Evolutionary conservation across 805 yeast genomes (phyloP), one percentile per base, ranked within the genome.

Genomic region (Alloascoidea hylecoeti): DNA sequence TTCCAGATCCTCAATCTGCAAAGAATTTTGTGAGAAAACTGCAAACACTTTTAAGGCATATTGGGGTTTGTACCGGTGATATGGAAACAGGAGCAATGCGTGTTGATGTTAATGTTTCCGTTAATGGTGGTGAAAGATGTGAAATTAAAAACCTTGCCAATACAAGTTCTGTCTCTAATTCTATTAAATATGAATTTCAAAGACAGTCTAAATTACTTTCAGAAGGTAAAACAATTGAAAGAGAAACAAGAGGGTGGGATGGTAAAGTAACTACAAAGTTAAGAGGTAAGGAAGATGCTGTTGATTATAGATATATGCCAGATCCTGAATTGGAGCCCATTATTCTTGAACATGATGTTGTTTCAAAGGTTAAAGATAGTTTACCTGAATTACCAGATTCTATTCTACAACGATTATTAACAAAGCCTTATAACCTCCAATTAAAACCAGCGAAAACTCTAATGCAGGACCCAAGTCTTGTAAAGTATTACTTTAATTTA

Each of bases 71-170:
- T 45, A 67, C 89, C 0, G 97, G 96, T 13, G 95, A 88, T 46
- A 64, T 92, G 51, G 97, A 92, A 51, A 75, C 86, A 1, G 98
- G 98, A 4, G 92, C 96, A 0, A 79, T 92, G 69, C 67, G 98
- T 49, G 92, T 89, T 3, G 98, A 92, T 51, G 97, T 85, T 5
- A 92, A 92, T 46, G 69, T 92, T n/a, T 81, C 94, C 16, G 75
- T 89, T 4, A 72, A 73, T 43, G 70, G 68, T 14, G 50, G 48
- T 14, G 75, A 75, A 33, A 58, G 97, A 42, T 85, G 89, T 16
- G 98, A 92, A 49, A 68, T 92, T 49, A 92, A 92, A 54, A 92
- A 92, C 55, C 60, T 92, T 47, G 81, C 95, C 5, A 83, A 88
- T 18, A 77, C 86, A 0, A 69, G 84, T 13, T 88, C 94, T 4